Base-by-base conservation (phyloP, 1,139 yeast genomes). In the Debaryomyces nepalensis region DNA sequence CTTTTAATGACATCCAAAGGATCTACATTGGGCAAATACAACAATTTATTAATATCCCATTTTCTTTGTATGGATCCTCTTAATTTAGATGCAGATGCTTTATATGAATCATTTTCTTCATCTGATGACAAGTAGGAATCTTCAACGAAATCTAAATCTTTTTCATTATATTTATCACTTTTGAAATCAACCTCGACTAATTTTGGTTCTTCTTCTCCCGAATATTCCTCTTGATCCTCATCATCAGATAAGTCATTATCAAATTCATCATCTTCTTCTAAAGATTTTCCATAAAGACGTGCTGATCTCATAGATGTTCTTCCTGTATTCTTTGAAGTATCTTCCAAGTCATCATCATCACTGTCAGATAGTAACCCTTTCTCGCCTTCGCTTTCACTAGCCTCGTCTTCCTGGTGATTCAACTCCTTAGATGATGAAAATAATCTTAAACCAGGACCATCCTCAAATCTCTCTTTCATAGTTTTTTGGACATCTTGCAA, bases 21-120 rank as follows among this genome's bases (percentile, higher is more conserved):
- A 6, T 82, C 79, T 32, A 89, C 70, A 51, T 87, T 86, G 42
- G 83, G 81, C 79, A 86, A 74, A 60, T 93, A 93, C 8, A 93
- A 68, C 43, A 93, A 68, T 58, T 87, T 88, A 55, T 86, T 83
- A 47, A 93, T 80, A 60, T 93, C 87, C 91, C 95, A 87, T 47
- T 71, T 67, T 72, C 80, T 62, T 49, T 54, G 57, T 19, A 60
- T 48, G 7, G 68, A 52, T 4, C 79, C 78, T 43, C 63, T 66
- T 21, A 79, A 60, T 49, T 67, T 77, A 4, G 69, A 57, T 2
- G 86, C 86, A 22, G 80, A 59, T 4, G 59, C 46, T 38, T 64
- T 60, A 67, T 77, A 77, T 12, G 24, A 30, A 10, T 5, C 16
- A 18, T 49, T 59, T 7, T 54, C 58, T 23, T 68, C 77, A 43